Percentiles rank a stretch among this genome's conserved stretches.
phyloP scores from a whole-genome alignment of 2,329 filamentous ascomycete genomes.

The Colletotrichum somersetense region DNA sequence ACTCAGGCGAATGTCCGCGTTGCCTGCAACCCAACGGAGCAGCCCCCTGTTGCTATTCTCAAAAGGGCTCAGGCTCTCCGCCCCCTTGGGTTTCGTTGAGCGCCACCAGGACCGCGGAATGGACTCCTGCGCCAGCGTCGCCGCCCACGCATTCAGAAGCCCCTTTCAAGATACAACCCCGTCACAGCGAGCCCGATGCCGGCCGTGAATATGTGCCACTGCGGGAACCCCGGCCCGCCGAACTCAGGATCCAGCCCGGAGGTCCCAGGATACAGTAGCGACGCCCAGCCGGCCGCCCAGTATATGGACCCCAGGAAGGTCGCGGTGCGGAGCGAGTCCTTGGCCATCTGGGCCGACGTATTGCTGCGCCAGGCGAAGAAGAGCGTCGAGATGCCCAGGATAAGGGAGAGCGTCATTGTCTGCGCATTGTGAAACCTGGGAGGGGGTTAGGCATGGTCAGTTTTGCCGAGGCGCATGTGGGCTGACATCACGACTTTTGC shows the following conservation, averaged over 20 bases:
- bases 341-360: conserved; percentile 44
- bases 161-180: conserved; percentile 33
- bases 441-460: neutral
- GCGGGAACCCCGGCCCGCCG: conserved; percentile 58
- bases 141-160: neutral
- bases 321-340: conserved; percentile 50
- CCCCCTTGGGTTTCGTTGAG: neutral
- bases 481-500: conserved; percentile 12
- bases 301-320: conserved; percentile 56
- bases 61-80: neutral
- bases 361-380: conserved; percentile 55
- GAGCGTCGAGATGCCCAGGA: conserved; percentile 55
- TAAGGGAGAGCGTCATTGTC: conserved; percentile 56
- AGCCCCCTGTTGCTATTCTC: neutral
- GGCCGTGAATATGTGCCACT: conserved; percentile 44
- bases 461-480: neutral
- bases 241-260: conserved; percentile 59
- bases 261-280: conserved; percentile 54
- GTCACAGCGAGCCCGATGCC: conserved; percentile 29
- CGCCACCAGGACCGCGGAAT: neutral
- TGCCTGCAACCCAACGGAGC: conserved; percentile 21
- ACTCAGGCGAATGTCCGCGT: conserved; percentile 30
- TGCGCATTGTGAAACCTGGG: conserved; percentile 57
- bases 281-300: conserved; percentile 55
- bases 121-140: neutral